Evolutionary conservation across 768 basidiomycete genomes (phyloP).

Genomic region (Auricularia sp.): DNA sequence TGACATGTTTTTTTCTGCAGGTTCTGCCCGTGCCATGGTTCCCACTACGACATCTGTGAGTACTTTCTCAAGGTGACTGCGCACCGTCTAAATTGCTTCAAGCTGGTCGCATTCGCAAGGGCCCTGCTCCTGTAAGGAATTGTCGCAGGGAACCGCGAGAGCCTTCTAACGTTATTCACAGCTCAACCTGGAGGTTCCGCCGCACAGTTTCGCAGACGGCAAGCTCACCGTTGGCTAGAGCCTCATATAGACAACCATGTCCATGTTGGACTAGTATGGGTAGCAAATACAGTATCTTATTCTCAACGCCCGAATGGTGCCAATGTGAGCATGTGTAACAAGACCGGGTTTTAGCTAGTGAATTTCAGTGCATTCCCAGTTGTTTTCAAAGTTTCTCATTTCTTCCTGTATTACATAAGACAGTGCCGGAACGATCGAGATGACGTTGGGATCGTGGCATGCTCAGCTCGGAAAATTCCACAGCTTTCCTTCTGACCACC

Average conservation of each 20-base stretch:
- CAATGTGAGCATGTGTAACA: no score
- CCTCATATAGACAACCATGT: constrained; percentile 2
- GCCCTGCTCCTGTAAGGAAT: constrained; percentile 82
- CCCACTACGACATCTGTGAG: constrained; percentile 94
- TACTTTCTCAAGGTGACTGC: constrained; percentile 9
- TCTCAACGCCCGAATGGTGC: background rate
- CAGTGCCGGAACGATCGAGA: no score
- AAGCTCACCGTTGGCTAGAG: constrained; percentile 79
- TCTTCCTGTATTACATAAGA: no score
- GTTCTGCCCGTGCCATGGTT: constrained; percentile 99
- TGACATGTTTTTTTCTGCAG: constrained; percentile 21
- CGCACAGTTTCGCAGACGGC: constrained; percentile 75
- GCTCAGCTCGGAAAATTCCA: no score
- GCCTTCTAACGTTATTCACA: constrained; percentile 21
- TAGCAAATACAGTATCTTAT: background rate
- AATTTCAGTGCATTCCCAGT: no score
- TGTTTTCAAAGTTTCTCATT: no score
- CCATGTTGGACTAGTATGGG: background rate
- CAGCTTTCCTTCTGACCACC: no score
- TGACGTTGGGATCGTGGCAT: no score
- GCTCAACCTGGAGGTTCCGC: constrained; percentile 92
- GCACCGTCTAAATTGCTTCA: constrained; percentile 2
- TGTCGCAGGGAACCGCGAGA: background rate
- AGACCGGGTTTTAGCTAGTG: no score
- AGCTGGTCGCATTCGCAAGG: constrained; percentile 93